Evolutionary conservation across 352 stramenopile genomes (phyloP), one percentile per base, ranked within the genome.

Genomic region (Phytophthora capsici): DNA sequence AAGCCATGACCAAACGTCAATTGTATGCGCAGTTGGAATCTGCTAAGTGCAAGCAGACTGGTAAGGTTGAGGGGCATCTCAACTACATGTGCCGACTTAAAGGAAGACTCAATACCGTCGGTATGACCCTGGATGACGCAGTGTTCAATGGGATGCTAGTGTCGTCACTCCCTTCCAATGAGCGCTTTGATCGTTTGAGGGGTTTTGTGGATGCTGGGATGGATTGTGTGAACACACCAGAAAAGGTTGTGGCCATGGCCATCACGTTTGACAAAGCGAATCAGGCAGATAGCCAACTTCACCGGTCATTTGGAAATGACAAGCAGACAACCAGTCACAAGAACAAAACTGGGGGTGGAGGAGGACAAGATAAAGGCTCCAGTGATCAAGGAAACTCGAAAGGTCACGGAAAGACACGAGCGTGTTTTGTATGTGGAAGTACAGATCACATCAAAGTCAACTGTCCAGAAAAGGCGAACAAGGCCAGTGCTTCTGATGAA

Each of bases 211-310:
- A 47, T 12, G 23, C 54, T 4, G 54, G 32, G 6, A 47, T 54
- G 30, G 54, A 54, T n/a, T 62, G 54, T 5, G 44, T 62, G 19
- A 23, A 54, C 14, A 54, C 54, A 30, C 25, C 51, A 12, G 51
- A 59, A 25, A 59, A 59, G 37, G 32, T 54, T 3, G 43, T 62
- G 20, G 23, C 30, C 4, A 53, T 49, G 32, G 34, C 20, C 2
- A 17, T 63, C 9, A 63, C 44, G 4, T 63, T 63, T n/a, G 44
- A 63, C 16, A 63, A 54, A 14, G 54, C 54, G 19, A 63, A 63
- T n/a, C 19, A 63, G 34, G 34, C 32, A 14, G 44, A 63, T 9
- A 13, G 34, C 6, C 41, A 48, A 8, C 22, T 55, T 8, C 23
- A 38, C 22, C 43, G 54, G 14, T 47, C 41, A 13, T 63, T 54